Evolutionary conservation across 345 rosid species (phyloP), one percentile per base, ranked within the genome.

Genomic region (Hevea brasiliensis): DNA sequence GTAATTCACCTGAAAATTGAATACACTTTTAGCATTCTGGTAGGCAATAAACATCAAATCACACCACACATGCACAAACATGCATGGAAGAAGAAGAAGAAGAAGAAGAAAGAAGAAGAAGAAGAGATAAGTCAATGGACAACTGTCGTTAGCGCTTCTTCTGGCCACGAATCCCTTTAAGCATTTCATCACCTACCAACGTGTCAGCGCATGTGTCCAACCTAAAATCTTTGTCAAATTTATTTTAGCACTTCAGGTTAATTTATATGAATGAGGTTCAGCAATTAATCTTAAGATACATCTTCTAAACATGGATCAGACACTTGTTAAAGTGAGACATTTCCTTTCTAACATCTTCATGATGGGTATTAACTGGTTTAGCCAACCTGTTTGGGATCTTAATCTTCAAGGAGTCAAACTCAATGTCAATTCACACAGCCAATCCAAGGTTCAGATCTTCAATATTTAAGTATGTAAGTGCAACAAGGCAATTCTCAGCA

Each of bases 71-170:
- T 7, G 11, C n/a, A 37, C 69, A 21, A 8, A 41, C 23, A 18
- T 2, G 42, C 20, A 61, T 18, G 20, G 12, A n/a, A n/a, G n/a
- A n/a, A n/a, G n/a, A n/a, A n/a, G n/a, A n/a, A 11, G 20, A 2
- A 40, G 47, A 37, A 13, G 6, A 58, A 42, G 17, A 18, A 60
- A 51, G 37, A 77, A 72, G 18, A 55, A 40, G 50, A 53, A 62
- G 5, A 64, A 69, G 27, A 45, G 27, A 12, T 21, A 24, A 23
- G 54, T 9, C 32, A 40, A 65, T 44, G 42, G 40, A 44, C 40
- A 94, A 97, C 98, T 85, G 99, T 92, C 55, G 99, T 91, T 17
- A 95, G 98, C 98, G 88, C 86, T 91, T 95, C 90, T 92, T 95
- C 83, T 95, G 99, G 5, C 99, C 99, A 68, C 17, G 99, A 95